Evolutionary conservation across 2,329 filamentous ascomycete species (phyloP), one percentile per base, ranked within the genome.

Genomic region (Parascedosporium putredinis): DNA sequence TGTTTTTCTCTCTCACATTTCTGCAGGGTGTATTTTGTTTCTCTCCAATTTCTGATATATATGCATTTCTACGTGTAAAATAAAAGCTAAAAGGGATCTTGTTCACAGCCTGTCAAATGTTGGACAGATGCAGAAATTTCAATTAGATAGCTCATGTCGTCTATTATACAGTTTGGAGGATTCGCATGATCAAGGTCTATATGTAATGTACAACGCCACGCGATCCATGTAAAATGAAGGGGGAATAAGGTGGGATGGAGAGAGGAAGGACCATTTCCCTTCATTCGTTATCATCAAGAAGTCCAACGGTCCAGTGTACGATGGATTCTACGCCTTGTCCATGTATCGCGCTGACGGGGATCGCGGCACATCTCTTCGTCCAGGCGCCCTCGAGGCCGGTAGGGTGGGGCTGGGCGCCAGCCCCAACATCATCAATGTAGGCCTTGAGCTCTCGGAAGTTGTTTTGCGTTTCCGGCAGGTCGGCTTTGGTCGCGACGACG

Each of bases 401-500:
- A 0, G 90, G 91, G 65, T 96, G 91, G 24, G 74, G 70, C 51
- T 76, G 73, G 18, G 69, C 66, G 1, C 84, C 83, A 1, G 69
- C 70, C 47, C 78, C 78, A 22, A 97, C 75, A 3, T 69, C 70
- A 4, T 76, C 72, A 3, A 98, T 67, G 64, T 96, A 95, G 7
- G 68, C 67, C 56, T 81, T 81, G 56, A 98, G 69, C 47, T 69
- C 66, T 31, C 65, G 67, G 63, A 88, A 98, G 61, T 93, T 94
- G 22, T 81, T 76, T 63, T 89, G 78, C 2, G 93, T 95, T 3
- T 76, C 77, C 3, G 83, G 79, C 50, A 95, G 64, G 63, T 97
- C 91, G 1, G 88, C 90, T 67, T 97, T 97, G 18, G 90, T 96
- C 1, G 88, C 91, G 40, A 96, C 82, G 4, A 96, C 90, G 59